Evolutionary conservation across 75 land plant genomes (phyloP), one percentile per base, ranked within the genome.

Genomic region (Pinus tabuliformis): DNA sequence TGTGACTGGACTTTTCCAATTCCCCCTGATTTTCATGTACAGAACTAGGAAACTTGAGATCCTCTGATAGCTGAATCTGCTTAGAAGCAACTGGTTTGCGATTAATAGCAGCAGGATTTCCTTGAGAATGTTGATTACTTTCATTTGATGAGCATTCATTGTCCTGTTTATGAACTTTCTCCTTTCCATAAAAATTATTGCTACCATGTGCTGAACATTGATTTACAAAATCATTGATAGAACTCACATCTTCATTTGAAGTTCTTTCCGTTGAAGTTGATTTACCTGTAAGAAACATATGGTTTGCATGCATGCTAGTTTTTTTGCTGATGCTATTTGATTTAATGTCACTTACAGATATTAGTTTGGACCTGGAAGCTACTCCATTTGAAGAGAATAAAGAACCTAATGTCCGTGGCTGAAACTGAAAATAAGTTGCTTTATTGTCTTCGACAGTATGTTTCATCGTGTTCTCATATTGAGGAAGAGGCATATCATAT

Each of bases 371-470:
- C n/a, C 61, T 59, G 72, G 81, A 37, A 33, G 45, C 59, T 30
- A 86, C 74, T 73, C 80, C 81, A 73, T 81, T 73, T 56, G 80
- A 77, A 75, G 83, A 73, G 37, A 76, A 76, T 21, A 86, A 60
- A 54, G 82, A 78, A 78, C 86, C 84, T 28, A 85, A 37, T 45
- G 79, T 72, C 21, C 76, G 76, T 2, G 92, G 90, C 28, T 83
- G 82, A 64, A 90, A 88, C n/a, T 76, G 75, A 75, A 86, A 90
- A 76, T 72, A 72, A 13, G 81, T 77, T 22, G 24, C 70, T 58
- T 72, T 72, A 54, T 58, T 5, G 1, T 83, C 88, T 54, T 81
- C 82, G 6, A 16, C 56, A 11, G 68, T 4, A 49, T 60, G 18
- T 73, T 78, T 78, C 16, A 28, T 20, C 24, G 18, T 4, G 17